Evolutionary conservation across 1,139 yeast genomes (phyloP), one percentile per base, ranked within the genome.

Genomic region (Chernovozyma sophiae-reginae): DNA sequence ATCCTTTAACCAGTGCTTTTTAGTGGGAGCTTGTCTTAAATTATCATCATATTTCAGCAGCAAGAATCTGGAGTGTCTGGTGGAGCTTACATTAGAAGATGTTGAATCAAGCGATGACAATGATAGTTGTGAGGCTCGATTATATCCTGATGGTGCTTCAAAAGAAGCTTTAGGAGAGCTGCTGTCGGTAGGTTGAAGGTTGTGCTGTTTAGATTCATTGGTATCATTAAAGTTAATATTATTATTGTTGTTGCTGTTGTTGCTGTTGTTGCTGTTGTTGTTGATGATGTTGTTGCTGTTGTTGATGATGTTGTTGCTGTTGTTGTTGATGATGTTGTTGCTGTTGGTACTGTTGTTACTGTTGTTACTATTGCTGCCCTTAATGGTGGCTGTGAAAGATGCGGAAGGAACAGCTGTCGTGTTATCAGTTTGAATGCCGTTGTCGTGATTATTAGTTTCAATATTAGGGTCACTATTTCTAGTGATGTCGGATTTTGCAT

Each of bases 1-100:
- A 56, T 89, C 95, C 29, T 86, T 79, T 34, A 79, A 66, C 97
- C 97, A 89, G 56, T 89, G 96, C 29, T 63, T 66, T 37, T 77
- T 65, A 0, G 84, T 75, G 2, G 89, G 87, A 2, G 79, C 72
- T 10, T 65, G 66, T 32, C 56, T 52, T 34, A 61, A 48, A 23
- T 58, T 51, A 38, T 58, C 57, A 35, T 66, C 71, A 40, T 54
- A 55, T 30, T 49, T 51, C 30, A 34, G 42, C 31, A 38, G 25
- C 15, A 36, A 25, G 35, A 34, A 1, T 40, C 42, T 29, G 33
- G 37, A 19, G 17, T 39, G 18, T 36, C 22, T 31, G 34, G 39
- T 47, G 14, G 54, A 40, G 5, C 61, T 51, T 5, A 51, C 43
- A 10, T 40, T 43, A 12, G 68, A 61, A 19, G 65, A 71, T n/a